Percentiles rank a stretch among this genome's conserved stretches.
These are phyloP conservation scores for Fusarium protoensiforme DNA, from an alignment of 2,329 filamentous ascomycete species.

Conservation along the genomic window DNA sequence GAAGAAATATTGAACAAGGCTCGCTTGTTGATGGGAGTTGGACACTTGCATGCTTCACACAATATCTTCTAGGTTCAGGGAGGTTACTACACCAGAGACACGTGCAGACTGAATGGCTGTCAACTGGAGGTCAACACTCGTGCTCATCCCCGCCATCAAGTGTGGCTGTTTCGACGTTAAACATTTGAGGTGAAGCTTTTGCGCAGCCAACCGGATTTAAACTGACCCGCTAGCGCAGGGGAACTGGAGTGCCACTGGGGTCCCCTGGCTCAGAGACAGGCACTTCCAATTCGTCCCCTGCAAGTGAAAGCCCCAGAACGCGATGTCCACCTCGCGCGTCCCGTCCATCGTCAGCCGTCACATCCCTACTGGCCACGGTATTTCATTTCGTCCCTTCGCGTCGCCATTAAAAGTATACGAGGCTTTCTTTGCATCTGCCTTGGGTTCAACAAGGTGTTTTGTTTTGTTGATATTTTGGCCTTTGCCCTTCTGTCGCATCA, in stretches of 20 bases:
- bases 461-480: neutral
- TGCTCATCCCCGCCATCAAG: neutral
- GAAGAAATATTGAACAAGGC: neutral
- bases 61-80: neutral
- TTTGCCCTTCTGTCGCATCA: neutral
- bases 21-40: neutral
- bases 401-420: constrained; percentile 6
- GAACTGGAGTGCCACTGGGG: constrained; percentile 18
- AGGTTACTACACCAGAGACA: neutral
- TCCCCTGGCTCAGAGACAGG: neutral
- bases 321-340: constrained; percentile 6
- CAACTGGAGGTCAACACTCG: neutral
- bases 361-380: constrained; percentile 38
- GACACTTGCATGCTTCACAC: neutral
- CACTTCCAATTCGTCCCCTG: constrained; percentile 14
- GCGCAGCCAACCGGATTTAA: constrained; percentile 12
- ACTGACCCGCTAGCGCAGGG: constrained; percentile 14
- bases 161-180: neutral
- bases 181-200: neutral
- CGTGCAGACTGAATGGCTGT: neutral
- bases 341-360: constrained; percentile 27
- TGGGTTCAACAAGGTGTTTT: neutral
- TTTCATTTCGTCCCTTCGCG: constrained; percentile 22
- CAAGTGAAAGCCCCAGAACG: neutral
- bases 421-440: constrained; percentile 7